Evolutionary conservation across 805 yeast species (phyloP), one percentile per base, ranked within the genome.

Genomic region (Tetrapisispora namnaoensis): DNA sequence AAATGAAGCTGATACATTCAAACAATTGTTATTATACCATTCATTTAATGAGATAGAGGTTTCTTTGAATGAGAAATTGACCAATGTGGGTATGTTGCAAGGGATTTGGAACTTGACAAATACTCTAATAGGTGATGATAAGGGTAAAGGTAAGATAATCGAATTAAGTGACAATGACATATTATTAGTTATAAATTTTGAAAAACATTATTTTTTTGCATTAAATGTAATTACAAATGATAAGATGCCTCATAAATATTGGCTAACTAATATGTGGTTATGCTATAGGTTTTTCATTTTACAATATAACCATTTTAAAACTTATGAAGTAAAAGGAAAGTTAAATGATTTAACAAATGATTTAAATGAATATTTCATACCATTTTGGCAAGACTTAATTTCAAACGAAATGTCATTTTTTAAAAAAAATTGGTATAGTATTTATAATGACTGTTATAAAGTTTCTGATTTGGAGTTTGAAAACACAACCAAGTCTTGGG

Each of bases 71-170:
- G 67, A 61, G 7, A 66, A 70, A 51, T 54, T 72, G 35, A 55
- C 70, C 27, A 65, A 63, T 21, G 62, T 74, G 18, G 77, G 79
- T 1, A 55, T 74, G 30, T 62, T 74, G 3, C 73, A 73, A 46
- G 78, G 76, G 2, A 54, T 70, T 21, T 65, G 63, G 65, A 48
- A 56, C 1, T 54, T 62, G 21, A 58, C 60, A 1, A 49, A 52
- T 9, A 52, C 60, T 4, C 44, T 58, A 5, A 51, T 51, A 21
- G 48, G 42, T 18, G 20, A 37, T 18, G 56, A 49, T 11, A 51
- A 45, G 4, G 49, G 30, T 2, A 22, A 41, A 45, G 28, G 22
- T 6, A 59, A 46, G 41, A 51, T 45, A 11, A 53, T 69, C 4
- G 69, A 66, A 45, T 47, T 69, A 32, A 67, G 65, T 30, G 61